Conservation (phyloP, 306 rosid species). For the Arachis stenosperma region DNA sequence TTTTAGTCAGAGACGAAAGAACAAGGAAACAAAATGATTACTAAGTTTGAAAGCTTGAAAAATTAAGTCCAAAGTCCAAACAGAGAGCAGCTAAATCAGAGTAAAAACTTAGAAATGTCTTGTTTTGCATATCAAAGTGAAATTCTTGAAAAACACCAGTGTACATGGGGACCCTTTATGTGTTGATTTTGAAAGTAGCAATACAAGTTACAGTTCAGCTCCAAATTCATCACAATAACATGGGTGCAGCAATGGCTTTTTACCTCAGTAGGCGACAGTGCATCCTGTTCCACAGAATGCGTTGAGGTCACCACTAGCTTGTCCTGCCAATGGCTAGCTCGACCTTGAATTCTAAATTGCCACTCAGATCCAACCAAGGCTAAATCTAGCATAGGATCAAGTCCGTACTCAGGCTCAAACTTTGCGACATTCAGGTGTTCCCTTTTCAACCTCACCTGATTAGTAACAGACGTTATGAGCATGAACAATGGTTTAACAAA, state of each 20-base stretch:
- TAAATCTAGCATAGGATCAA: conserved; percentile 92
- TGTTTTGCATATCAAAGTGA: too few relatives aligned
- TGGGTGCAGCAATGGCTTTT: conserved; percentile 19
- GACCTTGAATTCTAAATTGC: conserved; percentile 81
- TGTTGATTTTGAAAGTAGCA: conserved; percentile 14
- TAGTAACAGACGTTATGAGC: conserved; percentile 38
- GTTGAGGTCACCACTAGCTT: conserved; percentile 76
- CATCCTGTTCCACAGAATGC: conserved; percentile 78
- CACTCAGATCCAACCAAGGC: conserved; percentile 87
- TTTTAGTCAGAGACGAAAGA: conserved; percentile 4
- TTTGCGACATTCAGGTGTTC: conserved; percentile 84
- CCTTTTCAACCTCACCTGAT: conserved; percentile 84
- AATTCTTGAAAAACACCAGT: background rate
- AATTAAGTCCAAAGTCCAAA: background rate
- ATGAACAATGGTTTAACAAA: conserved; percentile 30
- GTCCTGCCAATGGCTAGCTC: conserved; percentile 92
- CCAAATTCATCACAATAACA: conserved; percentile 18
- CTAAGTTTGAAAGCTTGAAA: background rate
- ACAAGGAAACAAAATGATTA: background rate
- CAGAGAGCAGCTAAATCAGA: background rate
- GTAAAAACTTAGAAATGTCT: background rate
- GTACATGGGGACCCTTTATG: background rate
- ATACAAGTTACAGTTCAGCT: conserved; percentile 8
- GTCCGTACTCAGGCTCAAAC: conserved; percentile 92
- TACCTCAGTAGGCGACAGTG: conserved; percentile 83